These are phyloP conservation scores for Bipolaris cookei DNA, from an alignment of 2,329 filamentous ascomycete species.

Conservation along the genomic window DNA sequence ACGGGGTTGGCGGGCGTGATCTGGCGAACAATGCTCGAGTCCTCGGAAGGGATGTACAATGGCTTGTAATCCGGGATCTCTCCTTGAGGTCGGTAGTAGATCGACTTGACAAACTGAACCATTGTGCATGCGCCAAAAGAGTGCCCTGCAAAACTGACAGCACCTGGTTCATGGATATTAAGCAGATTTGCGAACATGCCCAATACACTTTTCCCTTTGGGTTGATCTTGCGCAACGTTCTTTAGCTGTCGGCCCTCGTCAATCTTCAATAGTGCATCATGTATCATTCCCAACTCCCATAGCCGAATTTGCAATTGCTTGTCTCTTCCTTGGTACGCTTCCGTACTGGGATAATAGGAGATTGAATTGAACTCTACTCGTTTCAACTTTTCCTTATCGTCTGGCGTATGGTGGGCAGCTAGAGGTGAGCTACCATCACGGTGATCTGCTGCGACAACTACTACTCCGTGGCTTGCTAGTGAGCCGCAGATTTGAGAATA, in stretches of 20 bases:
- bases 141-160: slow-evolving; percentile 78
- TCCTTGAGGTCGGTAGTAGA: slow-evolving; percentile 68
- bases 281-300: slow-evolving; percentile 77
- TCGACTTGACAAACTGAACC: slow-evolving; percentile 78
- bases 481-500: slow-evolving; percentile 85
- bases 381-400: slow-evolving; percentile 48
- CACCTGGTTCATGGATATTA: slow-evolving; percentile 73
- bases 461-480: slow-evolving; percentile 78
- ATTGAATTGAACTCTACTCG: slow-evolving; percentile 55
- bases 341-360: slow-evolving; percentile 67
- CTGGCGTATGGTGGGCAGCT: slow-evolving; percentile 70
- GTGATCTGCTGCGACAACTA: slow-evolving; percentile 83
- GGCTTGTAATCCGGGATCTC: slow-evolving; percentile 58
- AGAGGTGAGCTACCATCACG: slow-evolving; percentile 80
- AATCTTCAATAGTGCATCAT: slow-evolving; percentile 71
- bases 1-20: slow-evolving; percentile 71
- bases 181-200: slow-evolving; percentile 66
- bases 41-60: slow-evolving; percentile 64
- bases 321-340: slow-evolving; percentile 71
- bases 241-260: slow-evolving; percentile 61
- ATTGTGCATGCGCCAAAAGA: slow-evolving; percentile 79
- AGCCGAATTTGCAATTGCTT: slow-evolving; percentile 75
- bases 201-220: slow-evolving; percentile 56
- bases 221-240: slow-evolving; percentile 54
- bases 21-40: slow-evolving; percentile 66